Percentiles rank a stretch among this genome's conserved stretches.
phyloP scores from a whole-genome alignment of 805 yeast species.

The Cyberlindnera mrakii region DNA sequence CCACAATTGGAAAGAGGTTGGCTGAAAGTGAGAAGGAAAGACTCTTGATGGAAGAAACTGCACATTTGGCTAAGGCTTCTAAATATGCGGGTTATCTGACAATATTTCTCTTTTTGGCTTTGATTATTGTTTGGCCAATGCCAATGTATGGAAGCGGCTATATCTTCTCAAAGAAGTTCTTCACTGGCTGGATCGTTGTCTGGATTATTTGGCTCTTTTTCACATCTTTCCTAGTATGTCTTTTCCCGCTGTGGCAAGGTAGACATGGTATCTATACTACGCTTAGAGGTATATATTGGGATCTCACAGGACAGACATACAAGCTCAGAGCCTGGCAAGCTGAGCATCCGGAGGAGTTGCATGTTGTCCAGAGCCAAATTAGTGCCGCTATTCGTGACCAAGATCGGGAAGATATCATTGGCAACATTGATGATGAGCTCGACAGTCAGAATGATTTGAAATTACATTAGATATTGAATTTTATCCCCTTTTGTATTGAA shows the following conservation, averaged over 20 bases:
- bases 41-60: slow-evolving; percentile 43
- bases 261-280: slow-evolving; percentile 59
- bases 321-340: slow-evolving; percentile 75
- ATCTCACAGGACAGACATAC: slow-evolving; percentile 64
- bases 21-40: slow-evolving; percentile 20
- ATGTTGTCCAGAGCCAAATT: slow-evolving; percentile 65
- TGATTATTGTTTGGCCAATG: slow-evolving; percentile 84
- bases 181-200: slow-evolving; percentile 86
- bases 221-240: slow-evolving; percentile 53
- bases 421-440: slow-evolving; percentile 20
- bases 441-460: background rate
- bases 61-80: slow-evolving; percentile 47
- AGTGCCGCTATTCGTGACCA: slow-evolving; percentile 31
- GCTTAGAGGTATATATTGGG: slow-evolving; percentile 81
- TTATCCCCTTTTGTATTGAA: no score
- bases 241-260: slow-evolving; percentile 74
- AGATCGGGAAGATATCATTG: slow-evolving; percentile 10
- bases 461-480: background rate
- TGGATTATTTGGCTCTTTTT: slow-evolving; percentile 77
- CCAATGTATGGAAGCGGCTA: slow-evolving; percentile 86
- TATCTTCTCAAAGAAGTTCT: slow-evolving; percentile 67
- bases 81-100: slow-evolving; percentile 58
- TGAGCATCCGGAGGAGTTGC: slow-evolving; percentile 66
- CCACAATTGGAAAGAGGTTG: slow-evolving; percentile 26
- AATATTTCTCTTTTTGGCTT: slow-evolving; percentile 50